These are phyloP conservation scores for Exophiala dermatitidis DNA, from an alignment of 2,329 filamentous ascomycete species.

Conservation along the genomic window DNA sequence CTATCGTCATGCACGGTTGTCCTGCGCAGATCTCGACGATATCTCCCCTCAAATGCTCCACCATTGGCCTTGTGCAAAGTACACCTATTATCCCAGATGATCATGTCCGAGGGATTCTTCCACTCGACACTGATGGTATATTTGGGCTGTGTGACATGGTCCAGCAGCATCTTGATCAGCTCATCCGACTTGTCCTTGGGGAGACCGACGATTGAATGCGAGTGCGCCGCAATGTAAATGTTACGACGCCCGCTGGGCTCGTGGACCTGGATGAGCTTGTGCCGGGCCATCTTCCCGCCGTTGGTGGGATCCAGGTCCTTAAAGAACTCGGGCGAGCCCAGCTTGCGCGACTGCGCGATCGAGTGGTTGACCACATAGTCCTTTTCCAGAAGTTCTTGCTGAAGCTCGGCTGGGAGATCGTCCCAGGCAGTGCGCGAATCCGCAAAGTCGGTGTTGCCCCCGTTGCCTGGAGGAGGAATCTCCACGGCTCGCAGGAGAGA, in stretches of 20 bases:
- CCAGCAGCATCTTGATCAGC: constrained; percentile 34
- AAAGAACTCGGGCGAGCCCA: constrained; percentile 41
- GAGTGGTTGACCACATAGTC: constrained; percentile 46
- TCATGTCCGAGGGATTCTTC: constrained; percentile 44
- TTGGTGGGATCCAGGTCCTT: constrained; percentile 38
- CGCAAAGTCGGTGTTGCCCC: constrained; percentile 49
- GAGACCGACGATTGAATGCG: constrained; percentile 47
- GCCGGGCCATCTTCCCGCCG: constrained; percentile 37
- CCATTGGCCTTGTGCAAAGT: constrained; percentile 48
- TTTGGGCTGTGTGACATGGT: constrained; percentile 43
- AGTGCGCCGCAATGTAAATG: constrained; percentile 48
- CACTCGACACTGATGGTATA: constrained; percentile 44
- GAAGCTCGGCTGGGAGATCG: constrained; percentile 36
- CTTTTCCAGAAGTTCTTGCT: constrained; percentile 33
- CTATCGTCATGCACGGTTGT: constrained; percentile 50
- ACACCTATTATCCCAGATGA: constrained; percentile 55
- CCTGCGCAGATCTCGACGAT: constrained; percentile 48
- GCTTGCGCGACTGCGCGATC: constrained; percentile 46
- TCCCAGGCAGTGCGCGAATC: constrained; percentile 49
- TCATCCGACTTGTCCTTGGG: constrained; percentile 32
- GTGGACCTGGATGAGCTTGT: constrained; percentile 47
- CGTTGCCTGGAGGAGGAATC: constrained; percentile 43
- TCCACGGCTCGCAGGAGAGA: constrained; percentile 47
- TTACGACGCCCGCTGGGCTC: constrained; percentile 47
- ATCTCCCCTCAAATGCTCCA: constrained; percentile 44